Base-by-base conservation (phyloP, 169 alveolate species). In the Plasmodium relictum region DNA sequence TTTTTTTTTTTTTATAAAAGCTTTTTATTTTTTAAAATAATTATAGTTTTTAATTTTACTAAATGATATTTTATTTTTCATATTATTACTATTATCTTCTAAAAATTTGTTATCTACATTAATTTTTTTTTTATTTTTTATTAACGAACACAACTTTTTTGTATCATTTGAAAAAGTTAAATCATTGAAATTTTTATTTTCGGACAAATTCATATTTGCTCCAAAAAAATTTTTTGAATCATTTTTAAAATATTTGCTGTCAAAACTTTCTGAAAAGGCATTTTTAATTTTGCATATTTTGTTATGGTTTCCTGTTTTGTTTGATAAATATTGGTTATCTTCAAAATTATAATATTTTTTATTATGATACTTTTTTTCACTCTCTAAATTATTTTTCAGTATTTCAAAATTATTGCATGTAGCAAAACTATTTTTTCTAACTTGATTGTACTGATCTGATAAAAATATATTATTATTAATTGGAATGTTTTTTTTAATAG, bases 221-320 rank as follows among this genome's bases (percentile, higher is more conserved):
- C 58, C 59, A 41, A 7, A 63, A 22, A 16, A 8, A 14, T 78
- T 45, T 26, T 63, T 63, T 78, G 44, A 37, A 44, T 52, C 66
- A 48, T 39, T 39, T 37, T 41, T 12, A 26, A 18, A n/a, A 45
- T 63, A 78, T 78, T 44, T 63, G 16, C 22, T 41, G 31, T 48
- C 24, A n/a, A 45, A 39, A 14, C 68, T 68, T 18, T 80, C 78
- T 41, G 70, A 68, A 68, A 20, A 68, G 26, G 66, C 68, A 41
- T 80, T 80, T 59, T 59, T 68, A 52, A 80, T 80, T 80, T 37
- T 65, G 39, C 80, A 80, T 4, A 68, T 68, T 80, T 80, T 80
- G 3, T 72, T 61, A 61, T 61, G 7, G 6, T 61, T 61, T 61
- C 14, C 20, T 20, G 44, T 8, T 61, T 22, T 26, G 2, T 61